A percentile compares a stretch with the other conserved stretches of the same genome.
Evolutionary conservation across 176 grass and related monocot species (phyloP).

Genomic region (Aegilops tauschii): DNA sequence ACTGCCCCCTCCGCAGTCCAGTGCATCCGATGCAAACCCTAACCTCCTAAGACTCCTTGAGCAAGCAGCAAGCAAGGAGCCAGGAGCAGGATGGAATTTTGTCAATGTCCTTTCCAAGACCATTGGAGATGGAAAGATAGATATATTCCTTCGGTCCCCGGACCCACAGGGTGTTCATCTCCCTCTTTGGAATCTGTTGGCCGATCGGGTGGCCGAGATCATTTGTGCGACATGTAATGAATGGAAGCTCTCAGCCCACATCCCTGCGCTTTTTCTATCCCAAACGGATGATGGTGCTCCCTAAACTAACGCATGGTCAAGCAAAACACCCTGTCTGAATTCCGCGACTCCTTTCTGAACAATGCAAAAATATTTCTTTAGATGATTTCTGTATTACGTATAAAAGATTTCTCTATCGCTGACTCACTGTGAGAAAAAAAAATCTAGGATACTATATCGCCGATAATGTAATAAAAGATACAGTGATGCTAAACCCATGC

Average conservation of each 20-base stretch:
- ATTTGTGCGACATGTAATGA: neutral
- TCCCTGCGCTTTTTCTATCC: neutral
- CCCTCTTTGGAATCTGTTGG: constrained; percentile 26
- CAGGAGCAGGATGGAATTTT: constrained; percentile 16
- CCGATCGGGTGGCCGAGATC: neutral
- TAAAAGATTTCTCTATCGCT: too few relatives aligned
- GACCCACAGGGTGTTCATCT: neutral
- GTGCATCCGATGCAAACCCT: constrained; percentile 13
- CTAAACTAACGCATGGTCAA: neutral
- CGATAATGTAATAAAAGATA: too few relatives aligned
- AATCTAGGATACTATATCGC: too few relatives aligned
- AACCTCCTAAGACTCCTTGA: neutral
- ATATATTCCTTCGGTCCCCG: constrained; percentile 43
- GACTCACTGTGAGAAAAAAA: too few relatives aligned
- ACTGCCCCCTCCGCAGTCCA: neutral
- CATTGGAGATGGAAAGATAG: constrained; percentile 45
- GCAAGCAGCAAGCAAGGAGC: constrained; percentile 13
- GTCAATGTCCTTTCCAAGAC: constrained; percentile 44
- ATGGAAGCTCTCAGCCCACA: constrained; percentile 30
- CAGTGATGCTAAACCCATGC: too few relatives aligned
- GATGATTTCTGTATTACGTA: too few relatives aligned
- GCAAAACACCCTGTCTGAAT: neutral
- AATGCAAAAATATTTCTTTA: too few relatives aligned
- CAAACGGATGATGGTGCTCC: neutral
- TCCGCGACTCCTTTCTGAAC: too few relatives aligned